phyloP scores from a whole-genome alignment of 139 green algal genomes.

The Edaphochlamys debaryana region DNA sequence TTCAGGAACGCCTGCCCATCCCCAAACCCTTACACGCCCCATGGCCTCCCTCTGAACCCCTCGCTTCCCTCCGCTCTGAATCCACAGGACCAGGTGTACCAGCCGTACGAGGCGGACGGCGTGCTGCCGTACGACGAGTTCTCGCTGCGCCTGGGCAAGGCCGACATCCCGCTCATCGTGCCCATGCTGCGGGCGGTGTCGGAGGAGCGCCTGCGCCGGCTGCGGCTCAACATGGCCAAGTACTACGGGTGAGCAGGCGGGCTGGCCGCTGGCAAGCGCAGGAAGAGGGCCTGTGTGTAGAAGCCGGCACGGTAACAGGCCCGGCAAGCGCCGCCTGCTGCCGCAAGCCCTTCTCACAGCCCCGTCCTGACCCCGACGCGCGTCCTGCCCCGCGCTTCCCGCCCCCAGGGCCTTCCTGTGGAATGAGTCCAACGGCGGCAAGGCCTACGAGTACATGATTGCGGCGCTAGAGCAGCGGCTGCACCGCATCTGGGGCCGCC shows the following conservation, averaged over 20 bases:
- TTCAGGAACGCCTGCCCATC: too few relatives aligned
- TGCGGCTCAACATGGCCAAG: slow-evolving; percentile 49
- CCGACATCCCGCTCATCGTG: slow-evolving; percentile 45
- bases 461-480: slow-evolving; percentile 31
- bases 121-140: slow-evolving; percentile 66
- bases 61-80: too few relatives aligned
- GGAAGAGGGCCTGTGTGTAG: too few relatives aligned
- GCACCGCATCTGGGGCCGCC: slow-evolving; percentile 20
- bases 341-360: too few relatives aligned
- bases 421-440: slow-evolving; percentile 34
- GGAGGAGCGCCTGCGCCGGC: slow-evolving; percentile 1
- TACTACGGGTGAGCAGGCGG: slow-evolving; percentile 45
- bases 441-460: slow-evolving; percentile 60
- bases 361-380: too few relatives aligned
- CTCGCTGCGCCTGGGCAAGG: slow-evolving; percentile 46
- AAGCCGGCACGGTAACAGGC: too few relatives aligned
- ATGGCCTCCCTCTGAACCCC: too few relatives aligned
- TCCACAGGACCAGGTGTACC: slow-evolving; percentile 56
- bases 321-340: too few relatives aligned
- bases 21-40: too few relatives aligned
- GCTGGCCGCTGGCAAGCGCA: too few relatives aligned
- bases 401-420: slow-evolving; percentile 56
- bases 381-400: too few relatives aligned
- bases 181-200: slow-evolving; percentile 43
- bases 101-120: slow-evolving; percentile 56